phyloP scores from a whole-genome alignment of 176 grass and related monocot species.

The Phyllostachys edulis region DNA sequence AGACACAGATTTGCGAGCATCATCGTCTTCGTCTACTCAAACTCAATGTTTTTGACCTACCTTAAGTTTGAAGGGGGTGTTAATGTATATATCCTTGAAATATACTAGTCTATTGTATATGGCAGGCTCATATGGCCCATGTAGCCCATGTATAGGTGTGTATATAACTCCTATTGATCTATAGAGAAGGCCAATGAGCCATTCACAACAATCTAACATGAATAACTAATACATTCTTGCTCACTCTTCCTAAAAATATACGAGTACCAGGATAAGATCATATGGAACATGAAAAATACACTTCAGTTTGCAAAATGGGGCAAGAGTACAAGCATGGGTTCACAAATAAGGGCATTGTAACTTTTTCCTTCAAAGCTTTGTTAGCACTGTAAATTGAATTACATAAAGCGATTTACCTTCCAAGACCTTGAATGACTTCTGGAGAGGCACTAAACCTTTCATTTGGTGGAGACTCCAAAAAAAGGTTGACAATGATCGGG shows the following conservation, averaged over 20 bases:
- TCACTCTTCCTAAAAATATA: not conserved
- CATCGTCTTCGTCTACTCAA: too few species aligned
- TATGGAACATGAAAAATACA: not conserved
- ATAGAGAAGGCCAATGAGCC: too few species aligned
- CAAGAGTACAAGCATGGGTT: not conserved
- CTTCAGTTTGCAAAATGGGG: not conserved
- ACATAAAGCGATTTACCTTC: conserved; percentile 65
- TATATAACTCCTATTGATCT: too few species aligned
- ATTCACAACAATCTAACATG: not conserved
- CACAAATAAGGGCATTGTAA: conserved; percentile 14
- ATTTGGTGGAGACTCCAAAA: conserved; percentile 78
- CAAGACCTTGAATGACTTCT: conserved; percentile 80
- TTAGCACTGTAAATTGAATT: conserved; percentile 15
- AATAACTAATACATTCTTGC: conserved; percentile 4
- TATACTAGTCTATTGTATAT: too few species aligned
- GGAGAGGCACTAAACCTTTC: conserved; percentile 78
- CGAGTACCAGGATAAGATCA: not conserved
- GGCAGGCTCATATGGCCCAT: too few species aligned
- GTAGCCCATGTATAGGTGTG: too few species aligned
- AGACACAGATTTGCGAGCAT: too few species aligned
- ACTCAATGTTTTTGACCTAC: too few species aligned
- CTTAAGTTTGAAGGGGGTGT: too few species aligned
- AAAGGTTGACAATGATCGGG: conserved; percentile 78
- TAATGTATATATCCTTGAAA: too few species aligned
- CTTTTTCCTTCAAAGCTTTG: conserved; percentile 23